A percentile compares a stretch with the other conserved stretches of the same genome.
phyloP scores from a whole-genome alignment of 2,329 filamentous ascomycete genomes.

The Kalmusia sp. region DNA sequence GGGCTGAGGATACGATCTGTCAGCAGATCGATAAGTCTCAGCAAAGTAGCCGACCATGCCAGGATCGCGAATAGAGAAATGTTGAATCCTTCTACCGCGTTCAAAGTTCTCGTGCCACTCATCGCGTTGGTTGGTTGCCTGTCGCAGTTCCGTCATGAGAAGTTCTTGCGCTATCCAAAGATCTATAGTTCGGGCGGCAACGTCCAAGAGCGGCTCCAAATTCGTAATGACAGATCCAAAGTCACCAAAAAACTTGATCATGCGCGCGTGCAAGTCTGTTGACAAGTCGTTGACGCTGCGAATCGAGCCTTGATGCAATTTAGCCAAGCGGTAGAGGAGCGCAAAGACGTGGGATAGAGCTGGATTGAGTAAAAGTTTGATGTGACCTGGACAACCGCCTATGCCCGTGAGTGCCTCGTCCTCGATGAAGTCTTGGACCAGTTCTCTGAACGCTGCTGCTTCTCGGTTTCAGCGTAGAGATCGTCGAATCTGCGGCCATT shows the following conservation, averaged over 20 bases:
- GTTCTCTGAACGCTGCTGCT: background rate
- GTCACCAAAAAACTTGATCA: background rate
- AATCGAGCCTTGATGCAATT: background rate
- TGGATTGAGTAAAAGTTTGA: background rate
- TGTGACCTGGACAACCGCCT: background rate
- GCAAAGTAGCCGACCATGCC: no score
- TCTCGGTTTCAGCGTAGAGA: background rate
- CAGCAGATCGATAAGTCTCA: no score
- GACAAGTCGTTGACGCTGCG: background rate
- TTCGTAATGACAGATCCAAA: background rate
- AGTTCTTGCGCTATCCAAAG: constrained; percentile 9
- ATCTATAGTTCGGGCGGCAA: background rate
- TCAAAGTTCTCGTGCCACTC: background rate
- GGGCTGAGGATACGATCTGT: no score
- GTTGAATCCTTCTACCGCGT: background rate
- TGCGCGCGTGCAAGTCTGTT: background rate
- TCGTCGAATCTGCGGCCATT: background rate
- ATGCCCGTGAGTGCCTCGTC: background rate
- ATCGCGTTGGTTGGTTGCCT: background rate
- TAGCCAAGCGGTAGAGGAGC: constrained; percentile 1
- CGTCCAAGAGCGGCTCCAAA: background rate
- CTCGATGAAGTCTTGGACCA: background rate
- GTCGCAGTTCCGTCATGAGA: background rate
- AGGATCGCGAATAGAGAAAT: background rate
- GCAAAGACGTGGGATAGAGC: constrained; percentile 2